Conservation (phyloP, 352 stramenopile species). For the Phytopythium montanum region DNA sequence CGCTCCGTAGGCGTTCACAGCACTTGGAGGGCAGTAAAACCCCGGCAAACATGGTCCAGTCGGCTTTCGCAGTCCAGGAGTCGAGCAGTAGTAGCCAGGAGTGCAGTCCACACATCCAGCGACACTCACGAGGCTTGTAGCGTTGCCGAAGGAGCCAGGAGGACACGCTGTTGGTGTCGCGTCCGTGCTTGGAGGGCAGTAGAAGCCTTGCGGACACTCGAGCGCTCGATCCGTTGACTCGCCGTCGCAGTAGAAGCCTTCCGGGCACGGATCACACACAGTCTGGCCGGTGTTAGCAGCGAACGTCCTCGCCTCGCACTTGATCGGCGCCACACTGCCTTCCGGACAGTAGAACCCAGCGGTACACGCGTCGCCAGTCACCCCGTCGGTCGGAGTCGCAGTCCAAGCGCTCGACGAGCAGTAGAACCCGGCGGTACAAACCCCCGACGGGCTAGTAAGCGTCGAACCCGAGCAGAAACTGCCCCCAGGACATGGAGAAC, state of each 20-base stretch:
- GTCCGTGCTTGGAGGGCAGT: slow-evolving; percentile 40
- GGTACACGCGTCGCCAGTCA: slow-evolving; percentile 48
- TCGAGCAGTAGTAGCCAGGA: slow-evolving; percentile 39
- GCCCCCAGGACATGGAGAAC: slow-evolving; percentile 59
- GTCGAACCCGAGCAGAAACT: slow-evolving; percentile 44
- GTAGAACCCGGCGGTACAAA: slow-evolving; percentile 82
- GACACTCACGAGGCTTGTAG: slow-evolving; percentile 26
- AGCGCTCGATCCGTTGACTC: slow-evolving; percentile 33
- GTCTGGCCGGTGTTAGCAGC: slow-evolving; percentile 19
- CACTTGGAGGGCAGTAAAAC: slow-evolving; percentile 47
- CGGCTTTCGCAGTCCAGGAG: slow-evolving; percentile 16
- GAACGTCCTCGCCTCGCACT: slow-evolving; percentile 46
- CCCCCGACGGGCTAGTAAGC: slow-evolving; percentile 39
- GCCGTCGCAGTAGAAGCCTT: slow-evolving; percentile 66
- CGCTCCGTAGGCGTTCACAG: slow-evolving; percentile 39
- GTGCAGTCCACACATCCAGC: slow-evolving; percentile 38
- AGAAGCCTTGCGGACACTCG: slow-evolving; percentile 41
- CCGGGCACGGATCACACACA: slow-evolving; percentile 40
- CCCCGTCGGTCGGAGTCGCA: slow-evolving; percentile 39
- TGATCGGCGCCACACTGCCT: slow-evolving; percentile 37
- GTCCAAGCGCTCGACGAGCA: slow-evolving; percentile 50
- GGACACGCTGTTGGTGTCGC: slow-evolving; percentile 51
- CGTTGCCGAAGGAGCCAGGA: slow-evolving; percentile 59
- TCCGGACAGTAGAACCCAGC: slow-evolving; percentile 56
- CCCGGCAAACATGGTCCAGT: slow-evolving; percentile 43